These are phyloP conservation scores for barrel medic (Medicago truncatula) DNA, from an alignment of 306 rosid genomes.

Conservation along the genomic window MtrunA17r5.0-ANR NC_053044.1:47699001-47699500, in stretches of 20 bases:
- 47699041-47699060: not conserved
- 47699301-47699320: not conserved
- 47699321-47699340: no score
- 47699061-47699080: not conserved
- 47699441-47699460: no score
- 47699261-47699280: constrained; percentile 1
- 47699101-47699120: not conserved
- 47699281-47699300: not conserved
- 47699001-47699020: not conserved
- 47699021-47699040: not conserved
- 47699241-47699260: constrained; percentile 9
- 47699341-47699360: not conserved
- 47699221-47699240: constrained; percentile 6
- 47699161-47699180: constrained; percentile 28
- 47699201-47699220: constrained; percentile 10
- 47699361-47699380: no score
- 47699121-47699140: constrained; percentile 55
- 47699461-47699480: no score
- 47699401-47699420: no score
- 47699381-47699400: no score
- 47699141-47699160: constrained; percentile 62
- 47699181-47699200: constrained; percentile 9
- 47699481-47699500: no score
- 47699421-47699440: no score
- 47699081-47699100: not conserved